Conservation (phyloP, 768 basidiomycete genomes). For the Tricholoma matsutake region DNA sequence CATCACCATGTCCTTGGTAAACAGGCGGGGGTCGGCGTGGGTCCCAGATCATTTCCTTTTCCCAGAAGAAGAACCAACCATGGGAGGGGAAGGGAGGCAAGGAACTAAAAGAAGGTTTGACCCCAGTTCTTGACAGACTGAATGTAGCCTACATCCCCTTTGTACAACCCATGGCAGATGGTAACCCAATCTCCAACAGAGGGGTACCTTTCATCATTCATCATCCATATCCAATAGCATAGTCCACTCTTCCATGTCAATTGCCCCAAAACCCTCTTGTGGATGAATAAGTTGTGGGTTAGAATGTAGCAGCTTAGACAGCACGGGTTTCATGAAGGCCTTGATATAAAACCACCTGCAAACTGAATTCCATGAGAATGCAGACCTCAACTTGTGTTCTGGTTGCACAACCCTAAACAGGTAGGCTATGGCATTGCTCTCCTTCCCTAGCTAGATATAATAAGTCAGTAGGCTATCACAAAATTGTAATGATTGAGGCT, state of each 20-base stretch:
- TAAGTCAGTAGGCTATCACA: neutral
- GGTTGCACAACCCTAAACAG: neutral
- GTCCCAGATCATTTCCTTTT: too few species aligned
- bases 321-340: neutral
- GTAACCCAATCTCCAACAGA: constrained; percentile 3
- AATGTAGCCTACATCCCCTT: neutral
- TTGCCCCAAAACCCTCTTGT: neutral
- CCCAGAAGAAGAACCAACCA: too few species aligned
- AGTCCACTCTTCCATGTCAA: neutral
- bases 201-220: neutral
- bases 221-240: neutral
- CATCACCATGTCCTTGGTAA: too few species aligned
- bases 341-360: neutral
- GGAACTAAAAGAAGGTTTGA: too few species aligned
- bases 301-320: neutral
- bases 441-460: neutral
- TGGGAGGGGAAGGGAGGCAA: too few species aligned
- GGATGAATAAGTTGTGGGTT: neutral
- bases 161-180: constrained; percentile 1
- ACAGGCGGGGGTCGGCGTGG: too few species aligned
- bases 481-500: neutral
- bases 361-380: neutral
- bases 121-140: too few species aligned
- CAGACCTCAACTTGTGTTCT: neutral
- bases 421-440: neutral